Base-by-base conservation (phyloP, 345 rosid species). In the Cardamine chenopodiifolia region DNA sequence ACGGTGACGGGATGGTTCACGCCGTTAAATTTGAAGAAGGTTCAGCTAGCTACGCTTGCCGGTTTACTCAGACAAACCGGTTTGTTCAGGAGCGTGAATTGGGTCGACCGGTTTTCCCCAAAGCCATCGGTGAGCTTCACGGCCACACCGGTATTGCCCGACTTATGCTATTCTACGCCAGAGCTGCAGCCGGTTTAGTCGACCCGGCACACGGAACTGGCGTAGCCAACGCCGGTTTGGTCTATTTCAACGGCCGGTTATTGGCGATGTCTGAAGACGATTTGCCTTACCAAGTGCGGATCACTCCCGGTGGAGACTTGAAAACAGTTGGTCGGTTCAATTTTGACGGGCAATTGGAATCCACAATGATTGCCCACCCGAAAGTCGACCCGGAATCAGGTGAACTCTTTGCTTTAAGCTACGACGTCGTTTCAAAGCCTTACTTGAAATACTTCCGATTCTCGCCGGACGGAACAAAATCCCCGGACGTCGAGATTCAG, bases 181-280 rank as follows among this genome's bases (percentile, higher is more conserved):
- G 97, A 32, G 93, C 90, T 18, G 52, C 85, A 7, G 80, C 76
- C 34, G 92, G 93, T 6, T 68, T 92, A 12, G 85, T 92, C 9
- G 93, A 92, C 67, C 92, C 83, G 4, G 79, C 75, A 18, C 84
- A 81, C 2, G 97, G 97, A 19, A 83, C 88, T 8, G 97, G 97
- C 0, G 96, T 90, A 5, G 96, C 93, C 0, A 89, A 92, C 93
- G 97, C 96, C 5, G 97, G 97, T 7, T 80, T 92, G 2, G 92
- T 87, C 39, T 92, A 92, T 70, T 92, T 90, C 62, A 81, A 87
- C 57, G 85, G 80, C 31, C 85, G 83, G 62, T 83, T 92, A 15
- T 81, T 92, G 8, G 97, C 97, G 3, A 90, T 92, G 97, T 92
- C 96, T 7, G 96, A 92, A 63, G 97, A 92, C 25, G 97, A 92